Conservation (phyloP, 768 basidiomycete genomes). For the Tylopilus vinaceipallidus region DNA sequence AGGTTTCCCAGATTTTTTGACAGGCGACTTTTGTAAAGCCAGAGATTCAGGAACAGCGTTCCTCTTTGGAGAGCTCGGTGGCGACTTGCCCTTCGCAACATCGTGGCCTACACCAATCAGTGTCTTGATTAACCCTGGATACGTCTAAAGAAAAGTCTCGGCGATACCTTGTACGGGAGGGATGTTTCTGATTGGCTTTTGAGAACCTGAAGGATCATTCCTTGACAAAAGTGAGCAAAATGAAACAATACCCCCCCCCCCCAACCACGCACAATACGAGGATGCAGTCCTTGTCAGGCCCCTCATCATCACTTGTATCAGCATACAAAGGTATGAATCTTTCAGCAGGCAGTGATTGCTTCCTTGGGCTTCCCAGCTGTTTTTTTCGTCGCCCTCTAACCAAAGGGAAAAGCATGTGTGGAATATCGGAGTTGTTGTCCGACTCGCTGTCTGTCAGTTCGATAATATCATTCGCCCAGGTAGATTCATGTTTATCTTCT, state of each 20-base stretch:
- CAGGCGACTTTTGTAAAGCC: constrained; percentile 11
- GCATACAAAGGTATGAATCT: constrained; percentile 23
- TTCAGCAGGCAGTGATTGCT: constrained; percentile 1
- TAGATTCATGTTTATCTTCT: not conserved
- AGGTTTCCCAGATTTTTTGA: constrained; percentile 25
- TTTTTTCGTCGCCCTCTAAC: constrained; percentile 13
- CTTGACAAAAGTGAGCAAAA: constrained; percentile 18
- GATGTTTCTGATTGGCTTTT: constrained; percentile 40
- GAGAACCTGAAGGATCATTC: constrained; percentile 49
- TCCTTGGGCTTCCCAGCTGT: constrained; percentile 2
- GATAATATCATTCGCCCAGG: constrained; percentile 21
- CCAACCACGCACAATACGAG: constrained; percentile 35
- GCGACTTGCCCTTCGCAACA: constrained; percentile 2
- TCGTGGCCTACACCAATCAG: constrained; percentile 4
- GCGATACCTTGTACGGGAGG: constrained; percentile 4
- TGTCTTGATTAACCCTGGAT: not conserved
- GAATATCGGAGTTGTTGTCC: constrained; percentile 16
- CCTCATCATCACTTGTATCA: constrained; percentile 33
- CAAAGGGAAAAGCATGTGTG: constrained; percentile 24
- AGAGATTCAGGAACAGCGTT: not conserved
- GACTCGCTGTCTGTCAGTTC: constrained; percentile 33
- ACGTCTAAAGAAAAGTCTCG: not conserved
- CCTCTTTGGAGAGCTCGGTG: constrained; percentile 15
- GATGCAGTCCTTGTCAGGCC: constrained; percentile 37
- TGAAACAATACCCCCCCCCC: not conserved